Percentiles rank a stretch among this genome's conserved stretches.
These are phyloP conservation scores for Solanum boliviense DNA, from an alignment of 257 asterid genomes.

Conservation along the genomic window DNA sequence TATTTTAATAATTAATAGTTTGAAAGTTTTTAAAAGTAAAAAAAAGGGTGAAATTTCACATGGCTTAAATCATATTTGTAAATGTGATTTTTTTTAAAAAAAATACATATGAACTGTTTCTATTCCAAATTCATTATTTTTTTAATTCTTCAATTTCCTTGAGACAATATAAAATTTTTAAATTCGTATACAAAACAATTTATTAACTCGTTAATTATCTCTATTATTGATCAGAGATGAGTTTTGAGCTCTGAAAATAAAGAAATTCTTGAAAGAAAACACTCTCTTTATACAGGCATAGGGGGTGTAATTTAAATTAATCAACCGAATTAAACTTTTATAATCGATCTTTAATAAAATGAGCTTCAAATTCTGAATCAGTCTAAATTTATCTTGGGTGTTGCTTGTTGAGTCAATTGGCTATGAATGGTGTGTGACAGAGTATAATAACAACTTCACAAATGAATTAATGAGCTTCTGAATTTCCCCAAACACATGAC, in stretches of 20 bases:
- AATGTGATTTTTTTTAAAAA: background rate
- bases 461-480: background rate
- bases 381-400: rapidly evolving
- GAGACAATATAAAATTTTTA: background rate
- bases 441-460: background rate
- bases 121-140: background rate
- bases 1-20: background rate
- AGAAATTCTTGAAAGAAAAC: background rate
- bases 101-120: background rate
- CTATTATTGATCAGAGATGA: background rate
- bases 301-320: background rate
- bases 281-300: background rate
- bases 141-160: background rate
- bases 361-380: background rate
- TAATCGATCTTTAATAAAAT: background rate
- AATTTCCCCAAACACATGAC: background rate
- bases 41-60: background rate
- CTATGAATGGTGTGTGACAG: background rate
- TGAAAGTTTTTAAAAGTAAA: background rate
- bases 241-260: background rate
- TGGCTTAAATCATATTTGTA: background rate
- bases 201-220: background rate
- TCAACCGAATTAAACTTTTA: background rate
- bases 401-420: background rate
- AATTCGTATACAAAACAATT: rapidly evolving